Base-by-base conservation (phyloP, 2,329 filamentous ascomycete species). In the Pyrenophora seminiperda region DNA sequence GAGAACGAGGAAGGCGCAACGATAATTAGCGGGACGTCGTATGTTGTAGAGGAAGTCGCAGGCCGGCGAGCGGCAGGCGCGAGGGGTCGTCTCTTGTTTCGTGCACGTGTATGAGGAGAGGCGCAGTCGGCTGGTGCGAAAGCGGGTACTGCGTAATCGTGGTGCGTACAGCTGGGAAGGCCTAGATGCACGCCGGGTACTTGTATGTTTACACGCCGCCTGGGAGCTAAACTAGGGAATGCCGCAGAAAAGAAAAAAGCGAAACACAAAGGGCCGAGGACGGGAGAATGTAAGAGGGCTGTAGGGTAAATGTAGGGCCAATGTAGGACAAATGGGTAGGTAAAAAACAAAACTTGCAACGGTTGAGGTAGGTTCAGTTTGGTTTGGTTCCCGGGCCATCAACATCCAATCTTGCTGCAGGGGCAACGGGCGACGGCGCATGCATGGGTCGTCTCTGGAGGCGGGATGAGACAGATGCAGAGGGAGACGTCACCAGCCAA, bases 181-280 rank as follows among this genome's bases (percentile, higher is more conserved):
- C 47, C 53, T 51, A 55, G 56, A 59, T 45, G 53, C 45, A 24
- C 17, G 55, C 57, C 54, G 56, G 56, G 58, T n/a, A 19, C 41
- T 32, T 14, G 33, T 9, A 43, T 48, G 39, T 57, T 40, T 44
- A 44, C 40, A 36, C 24, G 30, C 19, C 42, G 30, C 34, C 18
- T 44, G 37, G 39, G 41, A 37, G 36, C 33, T 19, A n/a, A 37
- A 22, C 30, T 41, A 48, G 10, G 24, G 24, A 27, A 27, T 18
- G 31, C 9, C 17, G 18, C 17, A 42, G 27, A 17, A 27, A 27
- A 11, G 24, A 11, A 10, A 27, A 13, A 31, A 10, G n/a, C 32
- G 32, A 17, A 30, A 19, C 3, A 22, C 22, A 13, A 45, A 17
- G 41, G 13, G 17, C 7, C 5, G 13, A 18, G 7, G 24, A 7